Percentiles rank a stretch among this genome's conserved stretches.
These are phyloP conservation scores for Aspergillaceae sp. DNA, from an alignment of 2,329 filamentous ascomycete species.

Conservation along the genomic window DNA sequence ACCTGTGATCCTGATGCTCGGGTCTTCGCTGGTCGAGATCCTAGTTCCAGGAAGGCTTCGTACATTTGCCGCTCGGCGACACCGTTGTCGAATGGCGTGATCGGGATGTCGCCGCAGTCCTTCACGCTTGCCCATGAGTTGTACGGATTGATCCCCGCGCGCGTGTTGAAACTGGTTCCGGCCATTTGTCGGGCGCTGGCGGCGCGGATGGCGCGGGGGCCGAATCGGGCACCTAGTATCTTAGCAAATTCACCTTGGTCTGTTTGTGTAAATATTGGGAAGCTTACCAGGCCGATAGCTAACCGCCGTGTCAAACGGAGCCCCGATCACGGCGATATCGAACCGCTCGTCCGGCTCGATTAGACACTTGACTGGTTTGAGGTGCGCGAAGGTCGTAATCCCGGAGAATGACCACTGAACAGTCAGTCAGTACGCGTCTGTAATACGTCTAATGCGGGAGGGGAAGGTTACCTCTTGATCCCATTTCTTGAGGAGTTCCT, in stretches of 20 bases:
- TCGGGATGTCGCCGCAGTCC: conserved; percentile 85
- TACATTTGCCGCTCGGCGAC: conserved; percentile 78
- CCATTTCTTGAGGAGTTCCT: conserved; percentile 41
- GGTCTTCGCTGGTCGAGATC: conserved; percentile 35
- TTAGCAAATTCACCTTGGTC: no score
- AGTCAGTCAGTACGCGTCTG: no score
- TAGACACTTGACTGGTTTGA: conserved; percentile 60
- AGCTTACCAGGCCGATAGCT: conserved; percentile 56
- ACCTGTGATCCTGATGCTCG: conserved; percentile 15
- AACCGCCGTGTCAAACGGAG: conserved; percentile 66
- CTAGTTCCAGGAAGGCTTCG: conserved; percentile 65
- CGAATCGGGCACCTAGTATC: conserved; percentile 61
- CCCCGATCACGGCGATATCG: conserved; percentile 65
- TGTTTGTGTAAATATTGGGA: not conserved
- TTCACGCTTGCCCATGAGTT: conserved; percentile 66
- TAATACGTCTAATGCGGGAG: not conserved
- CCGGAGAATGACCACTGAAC: conserved; percentile 58
- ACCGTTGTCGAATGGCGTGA: conserved; percentile 78
- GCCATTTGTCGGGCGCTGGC: conserved; percentile 73
- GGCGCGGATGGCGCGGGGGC: conserved; percentile 76
- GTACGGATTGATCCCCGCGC: conserved; percentile 78
- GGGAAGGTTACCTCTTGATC: conserved; percentile 34
- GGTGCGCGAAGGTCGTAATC: conserved; percentile 66
- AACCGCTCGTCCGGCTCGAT: conserved; percentile 55
- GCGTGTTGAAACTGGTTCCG: conserved; percentile 73